phyloP scores from a whole-genome alignment of 805 yeast species.

The Wickerhamomyces strasburgensis region DNA sequence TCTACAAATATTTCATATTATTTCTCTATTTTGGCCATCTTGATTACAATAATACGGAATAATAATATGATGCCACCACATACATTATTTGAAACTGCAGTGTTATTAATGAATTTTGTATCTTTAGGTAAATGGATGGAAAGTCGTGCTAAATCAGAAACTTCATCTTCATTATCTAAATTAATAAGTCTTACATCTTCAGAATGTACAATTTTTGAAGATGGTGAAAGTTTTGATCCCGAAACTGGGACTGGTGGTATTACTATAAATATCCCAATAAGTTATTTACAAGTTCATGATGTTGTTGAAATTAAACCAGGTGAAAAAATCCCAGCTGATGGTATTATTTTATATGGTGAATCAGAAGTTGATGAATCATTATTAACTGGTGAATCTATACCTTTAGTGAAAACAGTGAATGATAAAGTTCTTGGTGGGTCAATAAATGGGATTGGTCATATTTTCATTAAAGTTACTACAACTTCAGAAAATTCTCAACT shows the following conservation, averaged over 20 bases:
- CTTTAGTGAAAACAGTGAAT: conserved; percentile 59
- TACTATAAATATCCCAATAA: conserved; percentile 58
- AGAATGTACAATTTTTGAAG: conserved; percentile 58
- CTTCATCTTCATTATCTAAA: conserved; percentile 81
- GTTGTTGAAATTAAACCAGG: conserved; percentile 80
- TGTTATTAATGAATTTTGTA: conserved; percentile 80
- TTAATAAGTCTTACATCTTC: conserved; percentile 79
- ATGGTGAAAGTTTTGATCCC: conserved; percentile 23
- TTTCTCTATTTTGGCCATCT: conserved; percentile 65
- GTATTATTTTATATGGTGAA: conserved; percentile 67
- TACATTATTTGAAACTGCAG: conserved; percentile 78
- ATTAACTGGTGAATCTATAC: conserved; percentile 86
- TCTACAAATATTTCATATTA: conserved; percentile 76
- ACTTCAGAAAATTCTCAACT: conserved; percentile 85
- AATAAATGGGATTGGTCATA: conserved; percentile 69
- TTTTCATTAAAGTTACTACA: conserved; percentile 61
- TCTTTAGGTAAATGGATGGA: conserved; percentile 90
- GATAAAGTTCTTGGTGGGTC: conserved; percentile 84
- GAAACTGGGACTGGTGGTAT: conserved; percentile 18
- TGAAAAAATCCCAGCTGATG: conserved; percentile 88
- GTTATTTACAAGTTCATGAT: conserved; percentile 73
- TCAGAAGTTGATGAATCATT: conserved; percentile 87
- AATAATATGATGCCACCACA: conserved; percentile 47
- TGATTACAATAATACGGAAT: conserved; percentile 41
- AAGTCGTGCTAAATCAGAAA: conserved; percentile 87